These are phyloP conservation scores for Ceratobasidium theobromae DNA, from an alignment of 1,284 basidiomycete genomes.

Conservation along the genomic window DNA sequence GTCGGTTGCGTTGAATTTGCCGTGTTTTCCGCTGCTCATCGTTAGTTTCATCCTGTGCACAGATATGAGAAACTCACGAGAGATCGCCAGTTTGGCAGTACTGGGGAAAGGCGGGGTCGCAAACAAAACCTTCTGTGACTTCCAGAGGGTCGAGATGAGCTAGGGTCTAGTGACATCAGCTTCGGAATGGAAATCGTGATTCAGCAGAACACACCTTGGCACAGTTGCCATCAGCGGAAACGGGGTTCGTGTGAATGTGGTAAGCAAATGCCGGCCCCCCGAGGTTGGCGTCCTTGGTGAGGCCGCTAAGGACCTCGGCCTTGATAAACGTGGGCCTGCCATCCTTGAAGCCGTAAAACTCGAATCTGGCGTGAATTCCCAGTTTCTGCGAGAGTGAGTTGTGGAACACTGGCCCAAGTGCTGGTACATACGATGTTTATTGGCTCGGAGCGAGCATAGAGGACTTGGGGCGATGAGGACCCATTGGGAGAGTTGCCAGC, in stretches of 20 bases:
- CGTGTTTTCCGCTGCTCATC: constrained; percentile 38
- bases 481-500: too few species aligned
- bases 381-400: background rate
- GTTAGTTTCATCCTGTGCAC: background rate
- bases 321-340: constrained; percentile 29
- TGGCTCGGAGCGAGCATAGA: constrained; percentile 2
- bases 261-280: constrained; percentile 19
- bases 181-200: background rate
- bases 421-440: background rate
- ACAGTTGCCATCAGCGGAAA: constrained; percentile 37
- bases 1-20: constrained; percentile 37
- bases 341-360: constrained; percentile 29
- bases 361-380: constrained; percentile 19
- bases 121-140: constrained; percentile 37
- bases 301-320: constrained; percentile 14
- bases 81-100: constrained; percentile 41
- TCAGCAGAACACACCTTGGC: constrained; percentile 24
- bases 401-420: background rate
- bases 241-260: constrained; percentile 39
- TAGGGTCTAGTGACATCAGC: constrained; percentile 32
- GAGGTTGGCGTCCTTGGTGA: constrained; percentile 13
- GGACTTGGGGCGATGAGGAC: too few species aligned
- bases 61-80: constrained; percentile 1
- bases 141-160: constrained; percentile 39
- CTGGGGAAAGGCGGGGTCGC: constrained; percentile 37